Conservation (phyloP, 164 flowering plant genomes). For the Liriodendron chinense region DNA sequence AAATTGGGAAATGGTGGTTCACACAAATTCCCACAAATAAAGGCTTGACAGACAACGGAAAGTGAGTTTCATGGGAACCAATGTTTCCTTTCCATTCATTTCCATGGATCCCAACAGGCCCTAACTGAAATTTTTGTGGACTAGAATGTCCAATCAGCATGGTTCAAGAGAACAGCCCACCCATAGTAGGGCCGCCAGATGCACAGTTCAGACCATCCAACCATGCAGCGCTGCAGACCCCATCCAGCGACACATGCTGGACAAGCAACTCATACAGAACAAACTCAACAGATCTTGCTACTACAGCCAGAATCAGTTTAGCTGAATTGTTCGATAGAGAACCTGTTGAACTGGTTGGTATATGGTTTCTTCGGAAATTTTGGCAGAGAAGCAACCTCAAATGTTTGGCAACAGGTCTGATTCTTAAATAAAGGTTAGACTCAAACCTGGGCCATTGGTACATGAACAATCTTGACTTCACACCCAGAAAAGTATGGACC, state of each 20-base stretch:
- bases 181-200: neutral
- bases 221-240: neutral
- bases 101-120: too few relatives aligned
- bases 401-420: neutral
- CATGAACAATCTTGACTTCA: neutral
- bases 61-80: too few relatives aligned
- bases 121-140: too few relatives aligned
- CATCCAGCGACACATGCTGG: neutral
- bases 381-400: neutral
- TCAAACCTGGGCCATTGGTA: slow-evolving; percentile 3
- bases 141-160: too few relatives aligned
- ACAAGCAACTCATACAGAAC: too few relatives aligned
- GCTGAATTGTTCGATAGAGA: neutral
- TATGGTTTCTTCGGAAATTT: neutral
- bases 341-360: neutral
- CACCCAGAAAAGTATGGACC: neutral
- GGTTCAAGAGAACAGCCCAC: too few relatives aligned
- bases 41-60: too few relatives aligned
- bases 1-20: too few relatives aligned
- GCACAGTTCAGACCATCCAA: neutral
- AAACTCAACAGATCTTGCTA: neutral
- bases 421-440: neutral
- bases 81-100: too few relatives aligned
- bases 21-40: too few relatives aligned
- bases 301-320: neutral